Percentiles rank a stretch among this genome's conserved stretches.
phyloP scores from a whole-genome alignment of 805 yeast genomes.

The Saccharomyces paradoxus region DNA sequence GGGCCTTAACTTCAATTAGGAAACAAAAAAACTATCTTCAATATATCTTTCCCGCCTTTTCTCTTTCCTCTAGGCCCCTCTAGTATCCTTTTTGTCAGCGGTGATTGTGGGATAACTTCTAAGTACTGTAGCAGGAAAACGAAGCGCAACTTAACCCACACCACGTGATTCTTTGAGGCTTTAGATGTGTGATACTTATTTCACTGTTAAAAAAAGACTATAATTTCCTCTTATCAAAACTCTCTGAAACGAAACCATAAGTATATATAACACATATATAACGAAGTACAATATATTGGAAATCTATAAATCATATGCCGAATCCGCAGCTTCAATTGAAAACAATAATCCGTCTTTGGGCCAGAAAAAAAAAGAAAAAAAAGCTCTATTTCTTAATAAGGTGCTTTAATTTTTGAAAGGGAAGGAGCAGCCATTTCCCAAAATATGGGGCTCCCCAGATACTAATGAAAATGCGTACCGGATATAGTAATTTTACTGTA shows the following conservation, averaged over 20 bases:
- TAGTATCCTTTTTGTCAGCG: neutral
- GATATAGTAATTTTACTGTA: slow-evolving; percentile 46
- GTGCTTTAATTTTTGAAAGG: neutral
- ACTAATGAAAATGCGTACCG: slow-evolving; percentile 25
- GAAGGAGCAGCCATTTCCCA: slow-evolving; percentile 17
- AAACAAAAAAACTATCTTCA: neutral
- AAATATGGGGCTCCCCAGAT: slow-evolving; percentile 31
- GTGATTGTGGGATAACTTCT: neutral
- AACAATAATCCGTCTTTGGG: neutral
- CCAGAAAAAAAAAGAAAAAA: neutral
- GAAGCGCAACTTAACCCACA: neutral
- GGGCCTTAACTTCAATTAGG: neutral
- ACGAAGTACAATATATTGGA: neutral
- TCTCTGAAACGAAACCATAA: neutral
- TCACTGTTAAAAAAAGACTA: neutral
- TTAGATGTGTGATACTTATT: neutral
- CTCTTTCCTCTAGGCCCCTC: neutral
- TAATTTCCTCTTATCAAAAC: neutral
- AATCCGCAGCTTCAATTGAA: neutral
- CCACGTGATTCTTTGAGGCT: neutral
- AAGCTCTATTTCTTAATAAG: neutral
- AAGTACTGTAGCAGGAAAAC: neutral
- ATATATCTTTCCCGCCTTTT: neutral
- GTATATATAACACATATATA: neutral
- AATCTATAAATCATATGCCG: neutral